A percentile compares a stretch with the other conserved stretches of the same genome.
Conservation (phyloP, 2,329 filamentous ascomycete genomes). For the Fusarium denticulatum region DNA sequence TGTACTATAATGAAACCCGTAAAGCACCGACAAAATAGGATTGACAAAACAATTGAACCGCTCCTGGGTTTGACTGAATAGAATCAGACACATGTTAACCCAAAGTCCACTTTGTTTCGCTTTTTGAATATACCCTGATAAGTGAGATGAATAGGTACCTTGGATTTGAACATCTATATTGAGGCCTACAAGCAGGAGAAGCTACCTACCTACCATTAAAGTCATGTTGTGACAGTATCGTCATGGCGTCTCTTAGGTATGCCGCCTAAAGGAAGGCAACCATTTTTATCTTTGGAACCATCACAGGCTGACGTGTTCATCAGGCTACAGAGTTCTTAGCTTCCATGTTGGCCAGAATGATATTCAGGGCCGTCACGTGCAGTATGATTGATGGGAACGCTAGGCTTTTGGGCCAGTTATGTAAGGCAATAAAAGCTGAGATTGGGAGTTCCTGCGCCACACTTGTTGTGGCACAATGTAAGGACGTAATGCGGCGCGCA, state of each 20-base stretch:
- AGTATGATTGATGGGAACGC: not conserved
- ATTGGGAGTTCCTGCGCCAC: slow-evolving; percentile 32
- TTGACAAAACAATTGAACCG: not conserved
- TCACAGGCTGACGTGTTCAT: slow-evolving; percentile 38
- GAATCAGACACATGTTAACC: not conserved
- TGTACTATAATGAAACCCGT: not conserved
- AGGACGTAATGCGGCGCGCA: slow-evolving; percentile 38
- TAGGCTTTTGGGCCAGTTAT: not conserved
- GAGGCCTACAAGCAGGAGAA: slow-evolving; percentile 1
- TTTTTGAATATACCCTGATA: not conserved
- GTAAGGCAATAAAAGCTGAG: slow-evolving; percentile 2
- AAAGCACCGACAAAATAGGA: not conserved
- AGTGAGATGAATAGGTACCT: not conserved
- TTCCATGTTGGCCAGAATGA: slow-evolving; percentile 29
- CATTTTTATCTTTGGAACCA: slow-evolving; percentile 17
- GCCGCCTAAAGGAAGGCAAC: slow-evolving; percentile 22
- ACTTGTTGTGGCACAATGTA: slow-evolving; percentile 41
- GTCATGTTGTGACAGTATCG: not conserved
- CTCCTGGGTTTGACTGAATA: not conserved
- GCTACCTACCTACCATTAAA: not conserved
- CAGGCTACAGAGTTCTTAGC: slow-evolving; percentile 37
- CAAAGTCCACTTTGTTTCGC: too few species aligned
- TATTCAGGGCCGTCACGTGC: slow-evolving; percentile 31
- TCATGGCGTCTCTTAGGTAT: not conserved
- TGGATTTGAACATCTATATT: not conserved